Evolutionary conservation across 768 basidiomycete species (phyloP), one percentile per base, ranked within the genome.

Genomic region (Lactarius akahatsu): DNA sequence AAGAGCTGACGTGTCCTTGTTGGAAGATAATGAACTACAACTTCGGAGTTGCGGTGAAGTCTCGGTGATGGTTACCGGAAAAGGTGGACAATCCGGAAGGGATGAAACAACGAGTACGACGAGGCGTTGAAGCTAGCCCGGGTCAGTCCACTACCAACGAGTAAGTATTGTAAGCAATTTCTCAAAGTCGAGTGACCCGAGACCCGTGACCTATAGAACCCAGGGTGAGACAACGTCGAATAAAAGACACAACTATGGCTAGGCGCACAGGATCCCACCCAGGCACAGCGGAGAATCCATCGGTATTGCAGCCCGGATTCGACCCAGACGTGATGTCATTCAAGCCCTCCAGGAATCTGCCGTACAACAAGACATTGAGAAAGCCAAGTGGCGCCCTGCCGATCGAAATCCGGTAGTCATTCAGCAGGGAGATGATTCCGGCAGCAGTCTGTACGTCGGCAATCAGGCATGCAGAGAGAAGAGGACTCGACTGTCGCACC

Each of bases 321-420:
- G 47, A 47, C 5, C 47, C n/a, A 23, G 11, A 47, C 10, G 47
- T 47, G 47, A 47, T 47, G n/a, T 23, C 47, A 5, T 23, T 23
- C n/a, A 47, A 0, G 4, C n/a, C 47, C 4, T 1, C 4, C 10
- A 4, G n/a, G 11, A 0, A n/a, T 9, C 20, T 2, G 20, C 43
- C 11, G 43, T 45, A 45, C 20, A 45, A 7, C 36, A 10, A 38
- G 36, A 38, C 2, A 11, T 38, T 38, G 36, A 38, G 36, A 11
- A 8, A 45, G 1, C 43, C 43, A 6, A 20, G 20, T 20, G 20
- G 43, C 20, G 8, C 20, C 43, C 8, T n/a, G 20, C 20, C 43
- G 2, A 0, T 45, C 20, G 43, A 45, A n/a, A 45, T 20, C 9
- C 6, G 20, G 20, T 45, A 45, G 43, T 45, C 43, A 45, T 45